These are phyloP conservation scores for Candida ulmi DNA, from an alignment of 805 yeast species.

Conservation along the genomic window DNA sequence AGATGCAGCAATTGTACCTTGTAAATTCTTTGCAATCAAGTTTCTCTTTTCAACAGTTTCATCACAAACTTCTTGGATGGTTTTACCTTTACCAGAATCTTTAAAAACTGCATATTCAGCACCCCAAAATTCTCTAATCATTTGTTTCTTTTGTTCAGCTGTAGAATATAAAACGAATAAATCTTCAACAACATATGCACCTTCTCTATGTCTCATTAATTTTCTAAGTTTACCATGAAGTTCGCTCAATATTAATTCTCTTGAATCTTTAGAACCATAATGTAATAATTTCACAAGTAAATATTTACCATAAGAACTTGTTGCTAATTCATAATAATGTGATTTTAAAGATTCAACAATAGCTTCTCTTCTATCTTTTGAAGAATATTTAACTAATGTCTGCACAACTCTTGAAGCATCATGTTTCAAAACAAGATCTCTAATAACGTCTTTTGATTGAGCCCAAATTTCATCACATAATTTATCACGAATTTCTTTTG, in stretches of 20 bases:
- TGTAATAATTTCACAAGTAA: slow-evolving; percentile 82
- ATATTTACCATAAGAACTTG: slow-evolving; percentile 92
- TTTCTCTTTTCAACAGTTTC: slow-evolving; percentile 75
- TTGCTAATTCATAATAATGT: slow-evolving; percentile 73
- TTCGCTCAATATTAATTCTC: slow-evolving; percentile 72
- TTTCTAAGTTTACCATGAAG: slow-evolving; percentile 88
- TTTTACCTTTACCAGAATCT: slow-evolving; percentile 60
- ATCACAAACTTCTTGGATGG: slow-evolving; percentile 57
- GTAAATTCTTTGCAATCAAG: slow-evolving; percentile 67
- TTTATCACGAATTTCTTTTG: slow-evolving; percentile 70
- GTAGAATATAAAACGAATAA: slow-evolving; percentile 79
- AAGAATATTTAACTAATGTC: slow-evolving; percentile 81
- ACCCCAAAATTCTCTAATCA: slow-evolving; percentile 96
- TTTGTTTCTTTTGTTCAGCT: slow-evolving; percentile 78
- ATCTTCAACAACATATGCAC: slow-evolving; percentile 97
- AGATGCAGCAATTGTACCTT: slow-evolving; percentile 80
- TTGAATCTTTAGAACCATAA: slow-evolving; percentile 81
- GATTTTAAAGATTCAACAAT: slow-evolving; percentile 70
- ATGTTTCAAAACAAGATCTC: slow-evolving; percentile 87
- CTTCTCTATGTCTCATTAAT: slow-evolving; percentile 94
- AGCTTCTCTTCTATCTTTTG: slow-evolving; percentile 69
- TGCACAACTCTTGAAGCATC: slow-evolving; percentile 96
- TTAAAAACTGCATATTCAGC: slow-evolving; percentile 88
- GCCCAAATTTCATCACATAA: slow-evolving; percentile 83
- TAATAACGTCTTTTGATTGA: slow-evolving; percentile 66